A percentile compares a stretch with the other conserved stretches of the same genome.
Conservation (phyloP, 306 rosid genomes). For the Casuarina glauca region DNA sequence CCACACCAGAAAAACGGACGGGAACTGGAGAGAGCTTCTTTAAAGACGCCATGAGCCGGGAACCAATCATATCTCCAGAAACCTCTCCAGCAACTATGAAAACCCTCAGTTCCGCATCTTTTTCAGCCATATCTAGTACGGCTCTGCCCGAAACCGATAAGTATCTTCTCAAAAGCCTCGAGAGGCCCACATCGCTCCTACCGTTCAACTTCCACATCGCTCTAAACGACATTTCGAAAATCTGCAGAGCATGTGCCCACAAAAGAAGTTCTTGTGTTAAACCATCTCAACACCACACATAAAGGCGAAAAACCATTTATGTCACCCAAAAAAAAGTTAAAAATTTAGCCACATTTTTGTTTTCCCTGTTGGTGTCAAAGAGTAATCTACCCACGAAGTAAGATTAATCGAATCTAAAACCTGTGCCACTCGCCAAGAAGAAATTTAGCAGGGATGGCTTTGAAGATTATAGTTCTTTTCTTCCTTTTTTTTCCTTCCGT, state of each 20-base stretch:
- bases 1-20: conserved; percentile 71
- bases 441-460: no score
- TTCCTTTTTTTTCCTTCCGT: no score
- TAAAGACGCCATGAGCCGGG: conserved; percentile 77
- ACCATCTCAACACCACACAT: background rate
- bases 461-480: no score
- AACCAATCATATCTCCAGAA: conserved; percentile 86
- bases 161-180: conserved; percentile 20
- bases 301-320: background rate
- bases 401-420: background rate
- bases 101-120: conserved; percentile 77
- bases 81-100: conserved; percentile 87
- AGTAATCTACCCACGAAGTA: no score
- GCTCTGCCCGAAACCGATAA: conserved; percentile 36
- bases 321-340: background rate
- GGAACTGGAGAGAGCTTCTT: conserved; percentile 63
- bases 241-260: conserved; percentile 17
- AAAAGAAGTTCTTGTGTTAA: background rate
- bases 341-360: background rate
- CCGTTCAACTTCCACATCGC: conserved; percentile 31
- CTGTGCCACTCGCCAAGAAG: background rate
- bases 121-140: conserved; percentile 52
- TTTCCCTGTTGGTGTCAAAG: no score
- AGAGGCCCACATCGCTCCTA: conserved; percentile 21
- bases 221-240: conserved; percentile 34